These are phyloP conservation scores for Xeromyces bisporus DNA, from an alignment of 495 filamentous ascomycete genomes.

Conservation along the genomic window DNA sequence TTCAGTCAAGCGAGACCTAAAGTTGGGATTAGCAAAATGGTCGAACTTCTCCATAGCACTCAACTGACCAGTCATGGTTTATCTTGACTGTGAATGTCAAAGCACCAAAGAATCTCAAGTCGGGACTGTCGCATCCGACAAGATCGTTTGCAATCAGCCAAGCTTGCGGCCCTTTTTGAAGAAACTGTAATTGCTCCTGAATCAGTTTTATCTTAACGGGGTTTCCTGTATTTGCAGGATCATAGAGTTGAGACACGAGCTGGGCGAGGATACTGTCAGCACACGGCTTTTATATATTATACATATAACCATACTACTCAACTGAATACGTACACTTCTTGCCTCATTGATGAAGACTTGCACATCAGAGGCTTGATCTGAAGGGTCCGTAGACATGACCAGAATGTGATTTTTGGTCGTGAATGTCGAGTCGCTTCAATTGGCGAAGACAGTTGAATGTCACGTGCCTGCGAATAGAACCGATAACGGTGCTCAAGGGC, in stretches of 20 bases:
- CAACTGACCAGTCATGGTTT: slow-evolving; percentile 56
- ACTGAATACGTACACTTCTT: too few relatives aligned
- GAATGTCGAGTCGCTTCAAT: too few relatives aligned
- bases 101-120: slow-evolving; percentile 85
- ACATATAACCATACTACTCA: slow-evolving; percentile 5
- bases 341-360: slow-evolving; percentile 15
- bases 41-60: too few relatives aligned
- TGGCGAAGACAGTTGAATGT: neutral
- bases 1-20: slow-evolving; percentile 42
- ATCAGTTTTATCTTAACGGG: slow-evolving; percentile 43
- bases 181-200: slow-evolving; percentile 54
- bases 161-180: slow-evolving; percentile 63
- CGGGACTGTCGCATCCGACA: slow-evolving; percentile 42
- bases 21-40: slow-evolving; percentile 9
- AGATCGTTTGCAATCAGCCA: slow-evolving; percentile 74
- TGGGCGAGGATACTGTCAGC: slow-evolving; percentile 4
- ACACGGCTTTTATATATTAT: neutral
- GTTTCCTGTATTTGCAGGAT: slow-evolving; percentile 38
- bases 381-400: slow-evolving; percentile 12
- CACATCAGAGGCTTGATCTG: slow-evolving; percentile 9
- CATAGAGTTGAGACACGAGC: slow-evolving; percentile 44
- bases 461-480: neutral
- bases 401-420: slow-evolving; percentile 2
- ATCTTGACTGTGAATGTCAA: slow-evolving; percentile 86
- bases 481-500: neutral